Evolutionary conservation across 441 rosid species (phyloP), one percentile per base, ranked within the genome.

Genomic region (Macaranga tanarius): DNA sequence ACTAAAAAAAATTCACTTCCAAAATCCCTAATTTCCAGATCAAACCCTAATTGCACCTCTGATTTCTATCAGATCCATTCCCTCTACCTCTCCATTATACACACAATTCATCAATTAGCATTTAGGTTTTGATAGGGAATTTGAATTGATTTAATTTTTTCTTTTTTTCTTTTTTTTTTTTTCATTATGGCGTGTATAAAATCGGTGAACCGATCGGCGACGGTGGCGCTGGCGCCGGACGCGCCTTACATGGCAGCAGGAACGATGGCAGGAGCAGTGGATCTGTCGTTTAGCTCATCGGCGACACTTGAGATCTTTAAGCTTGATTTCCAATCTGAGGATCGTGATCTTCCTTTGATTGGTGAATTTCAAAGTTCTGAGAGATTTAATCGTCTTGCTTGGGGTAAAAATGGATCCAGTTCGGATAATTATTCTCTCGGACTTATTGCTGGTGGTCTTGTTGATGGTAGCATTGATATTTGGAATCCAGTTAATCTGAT

Each of bases 261-360:
- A 17, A 96, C 99, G 71, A 90, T 93, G 98, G 98, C 98, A 11
- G 98, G 97, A 57, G 99, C 97, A 13, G 97, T 93, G 78, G 98
- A 96, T 89, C 87, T 84, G 70, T 92, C 97, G 19, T 93, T 93
- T 76, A 96, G 98, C 75, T 93, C 98, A 12, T 88, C 97, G n/a
- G 97, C 97, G 16, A 87, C 79, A 68, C 91, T 96, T 67, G 99
- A 96, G 93, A 92, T 96, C 84, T 96, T 96, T 77, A 85, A 90
- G 83, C 84, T 96, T 47, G 98, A 96, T 78, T 96, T 96, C 76
- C 98, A 92, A 82, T 92, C 93, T 3, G 97, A 90, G 45, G 94
- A 93, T 84, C 96, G 68, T 57, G 95, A 93, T 61, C 85, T 96
- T 74, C 85, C 89, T 13, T 82, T 89, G 6, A 81, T 89, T 2